These are phyloP conservation scores for Rutidosis leptorrhynchoides DNA, from an alignment of 129 eudicot genomes.

Conservation along the genomic window DNA sequence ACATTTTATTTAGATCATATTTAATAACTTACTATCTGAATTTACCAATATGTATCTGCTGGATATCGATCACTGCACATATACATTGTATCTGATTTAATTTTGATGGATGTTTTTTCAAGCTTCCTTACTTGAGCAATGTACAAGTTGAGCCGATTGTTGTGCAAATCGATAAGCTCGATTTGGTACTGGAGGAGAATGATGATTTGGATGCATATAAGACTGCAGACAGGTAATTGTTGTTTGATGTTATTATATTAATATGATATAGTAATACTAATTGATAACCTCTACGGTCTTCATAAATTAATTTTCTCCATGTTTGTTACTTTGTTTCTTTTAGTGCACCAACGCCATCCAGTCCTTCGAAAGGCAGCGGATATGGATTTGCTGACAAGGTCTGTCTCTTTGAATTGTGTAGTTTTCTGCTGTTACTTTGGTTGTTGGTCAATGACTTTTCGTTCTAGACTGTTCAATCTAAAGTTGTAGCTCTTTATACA, in stretches of 20 bases:
- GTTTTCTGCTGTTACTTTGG: slow-evolving; percentile 8
- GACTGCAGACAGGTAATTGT: slow-evolving; percentile 61
- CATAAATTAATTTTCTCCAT: slow-evolving; percentile 21
- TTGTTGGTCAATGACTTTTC: slow-evolving; percentile 1
- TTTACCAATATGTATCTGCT: not conserved
- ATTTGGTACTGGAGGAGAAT: slow-evolving; percentile 90
- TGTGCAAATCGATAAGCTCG: slow-evolving; percentile 89
- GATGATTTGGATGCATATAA: slow-evolving; percentile 58
- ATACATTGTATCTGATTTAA: slow-evolving; percentile 22
- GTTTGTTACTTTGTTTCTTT: slow-evolving; percentile 17
- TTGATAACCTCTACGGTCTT: slow-evolving; percentile 1
- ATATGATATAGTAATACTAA: not conserved
- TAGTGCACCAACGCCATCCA: slow-evolving; percentile 56
- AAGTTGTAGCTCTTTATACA: slow-evolving; percentile 3
- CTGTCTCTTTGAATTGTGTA: slow-evolving; percentile 25
- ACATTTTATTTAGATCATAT: not conserved
- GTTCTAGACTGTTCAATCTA: not conserved
- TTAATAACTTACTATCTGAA: slow-evolving; percentile 7
- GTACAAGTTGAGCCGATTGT: slow-evolving; percentile 96
- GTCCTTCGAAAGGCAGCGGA: slow-evolving; percentile 71
- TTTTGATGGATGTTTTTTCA: slow-evolving; percentile 32
- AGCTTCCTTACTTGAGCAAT: slow-evolving; percentile 89
- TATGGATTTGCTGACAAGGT: slow-evolving; percentile 99
- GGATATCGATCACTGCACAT: slow-evolving; percentile 9
- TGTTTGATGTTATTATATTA: not conserved